These are phyloP conservation scores for Asterionellopsis glacialis DNA, from an alignment of 108 stramenopile species.

Conservation along the genomic window DNA sequence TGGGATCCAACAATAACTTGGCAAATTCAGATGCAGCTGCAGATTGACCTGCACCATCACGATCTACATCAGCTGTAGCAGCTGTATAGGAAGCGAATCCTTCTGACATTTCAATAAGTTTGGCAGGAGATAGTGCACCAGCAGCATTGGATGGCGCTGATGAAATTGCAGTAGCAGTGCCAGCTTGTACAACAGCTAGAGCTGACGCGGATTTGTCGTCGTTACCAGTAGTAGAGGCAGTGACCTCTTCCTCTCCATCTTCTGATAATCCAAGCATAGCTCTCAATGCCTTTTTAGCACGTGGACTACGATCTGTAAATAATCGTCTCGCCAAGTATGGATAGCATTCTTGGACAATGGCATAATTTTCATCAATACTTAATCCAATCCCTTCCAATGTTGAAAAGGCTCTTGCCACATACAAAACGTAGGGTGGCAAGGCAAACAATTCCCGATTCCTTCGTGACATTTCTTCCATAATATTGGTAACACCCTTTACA, in stretches of 20 bases:
- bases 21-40: slow-evolving; percentile 62
- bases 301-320: slow-evolving; percentile 81
- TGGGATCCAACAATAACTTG: slow-evolving; percentile 59
- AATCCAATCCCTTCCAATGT: slow-evolving; percentile 87
- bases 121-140: slow-evolving; percentile 42
- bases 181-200: slow-evolving; percentile 38
- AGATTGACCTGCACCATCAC: slow-evolving; percentile 52
- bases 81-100: slow-evolving; percentile 83
- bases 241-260: slow-evolving; percentile 6
- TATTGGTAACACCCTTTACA: slow-evolving; percentile 70
- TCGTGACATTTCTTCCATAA: slow-evolving; percentile 78
- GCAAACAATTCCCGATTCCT: slow-evolving; percentile 73
- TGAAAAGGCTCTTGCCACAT: slow-evolving; percentile 77
- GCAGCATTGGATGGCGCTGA: slow-evolving; percentile 6
- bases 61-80: slow-evolving; percentile 64
- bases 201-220: slow-evolving; percentile 10
- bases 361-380: slow-evolving; percentile 77
- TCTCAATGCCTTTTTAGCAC: slow-evolving; percentile 70
- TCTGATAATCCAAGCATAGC: slow-evolving; percentile 75
- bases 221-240: no score
- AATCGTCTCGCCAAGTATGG: slow-evolving; percentile 78
- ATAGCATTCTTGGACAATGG: slow-evolving; percentile 88
- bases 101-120: slow-evolving; percentile 77
- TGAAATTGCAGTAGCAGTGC: slow-evolving; percentile 12
- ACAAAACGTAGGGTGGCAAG: slow-evolving; percentile 76